Base-by-base conservation (phyloP, 139 green algal species). In the Gonium pectorale region DNA sequence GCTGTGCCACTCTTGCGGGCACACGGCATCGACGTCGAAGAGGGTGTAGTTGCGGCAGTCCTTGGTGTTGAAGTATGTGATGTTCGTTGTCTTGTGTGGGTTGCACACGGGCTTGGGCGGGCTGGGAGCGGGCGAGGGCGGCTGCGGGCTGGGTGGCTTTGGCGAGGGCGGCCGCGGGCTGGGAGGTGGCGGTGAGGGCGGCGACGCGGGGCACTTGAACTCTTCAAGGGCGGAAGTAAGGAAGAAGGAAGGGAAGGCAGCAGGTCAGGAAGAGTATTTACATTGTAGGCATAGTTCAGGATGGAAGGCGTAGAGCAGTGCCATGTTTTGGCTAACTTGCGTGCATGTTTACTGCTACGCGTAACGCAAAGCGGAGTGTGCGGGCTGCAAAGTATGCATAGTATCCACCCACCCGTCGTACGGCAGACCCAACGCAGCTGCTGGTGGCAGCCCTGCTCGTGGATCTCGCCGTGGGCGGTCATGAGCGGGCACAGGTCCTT, bases 341-440 rank as follows among this genome's bases (percentile, higher is more conserved):
- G 8, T 29, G 11, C 62, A 40, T 13, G 6, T 22, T 33, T 21
- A 6, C 11, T 5, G 13, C 35, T 72, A 13, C 11, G 8, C 15
- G 11, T 7, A 37, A n/a, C 13, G 9, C 37, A 6, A 13, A 17
- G 37, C 35, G 37, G 5, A 52, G 19, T n/a, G 24, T 29, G 56
- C 35, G 7, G 5, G 17, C 15, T 8, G 37, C 66, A 49, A 9
- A 37, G 11, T 9, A 19, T 8, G 19, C 9, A 8, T n/a, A 69
- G 62, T 69, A 11, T 4, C 27, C 27, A 43, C 69, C 41, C 44
- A 78, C 69, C 44, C 46, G 24, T 64, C 17, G 49, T 80, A 21
- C 71, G 33, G 51, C 71, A 80, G 35, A 80, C 71, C n/a, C 67
- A 80, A 35, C 71, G 71, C 33, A 80, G 24, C 22, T 3, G 24